Conservation (phyloP, 2,329 filamentous ascomycete species). For the Alternaria longipes region DNA sequence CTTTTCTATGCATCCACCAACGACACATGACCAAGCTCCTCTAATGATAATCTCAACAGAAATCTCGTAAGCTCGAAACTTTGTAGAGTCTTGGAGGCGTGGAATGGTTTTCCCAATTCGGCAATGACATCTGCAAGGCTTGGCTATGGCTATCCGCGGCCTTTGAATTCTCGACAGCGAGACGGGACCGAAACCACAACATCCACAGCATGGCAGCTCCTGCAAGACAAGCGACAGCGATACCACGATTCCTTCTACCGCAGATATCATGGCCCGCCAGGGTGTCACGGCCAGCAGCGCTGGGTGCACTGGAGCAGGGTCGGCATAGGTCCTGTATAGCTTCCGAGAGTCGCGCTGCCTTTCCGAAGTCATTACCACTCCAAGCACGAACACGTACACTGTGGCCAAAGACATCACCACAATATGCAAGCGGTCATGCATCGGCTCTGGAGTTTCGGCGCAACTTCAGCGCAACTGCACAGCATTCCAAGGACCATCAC, state of each 20-base stretch:
- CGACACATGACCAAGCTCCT: background rate
- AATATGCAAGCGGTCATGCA: slow-evolving; percentile 11
- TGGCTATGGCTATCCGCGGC: slow-evolving; percentile 20
- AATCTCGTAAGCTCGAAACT: background rate
- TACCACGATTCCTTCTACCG: slow-evolving; percentile 53
- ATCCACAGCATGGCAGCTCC: slow-evolving; percentile 40
- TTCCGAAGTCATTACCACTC: slow-evolving; percentile 15
- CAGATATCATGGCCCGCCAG: slow-evolving; percentile 48
- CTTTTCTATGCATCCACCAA: background rate
- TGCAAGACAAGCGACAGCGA: slow-evolving; percentile 35
- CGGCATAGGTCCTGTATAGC: slow-evolving; percentile 25
- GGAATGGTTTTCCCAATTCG: slow-evolving; percentile 32
- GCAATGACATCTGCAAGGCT: slow-evolving; percentile 31
- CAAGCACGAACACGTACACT: slow-evolving; percentile 14
- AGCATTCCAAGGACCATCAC: slow-evolving; percentile 79
- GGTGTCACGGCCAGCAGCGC: slow-evolving; percentile 31
- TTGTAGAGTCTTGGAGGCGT: slow-evolving; percentile 5
- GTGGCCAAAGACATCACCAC: slow-evolving; percentile 15
- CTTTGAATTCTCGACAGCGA: slow-evolving; percentile 17
- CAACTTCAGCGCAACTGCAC: slow-evolving; percentile 73
- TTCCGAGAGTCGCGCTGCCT: slow-evolving; percentile 23
- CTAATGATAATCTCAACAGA: background rate
- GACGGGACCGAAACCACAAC: slow-evolving; percentile 18
- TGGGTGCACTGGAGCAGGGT: slow-evolving; percentile 25
- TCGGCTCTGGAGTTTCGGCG: slow-evolving; percentile 29